Evolutionary conservation across 2,329 filamentous ascomycete genomes (phyloP).

Genomic region (Mycosphaerella sp.): DNA sequence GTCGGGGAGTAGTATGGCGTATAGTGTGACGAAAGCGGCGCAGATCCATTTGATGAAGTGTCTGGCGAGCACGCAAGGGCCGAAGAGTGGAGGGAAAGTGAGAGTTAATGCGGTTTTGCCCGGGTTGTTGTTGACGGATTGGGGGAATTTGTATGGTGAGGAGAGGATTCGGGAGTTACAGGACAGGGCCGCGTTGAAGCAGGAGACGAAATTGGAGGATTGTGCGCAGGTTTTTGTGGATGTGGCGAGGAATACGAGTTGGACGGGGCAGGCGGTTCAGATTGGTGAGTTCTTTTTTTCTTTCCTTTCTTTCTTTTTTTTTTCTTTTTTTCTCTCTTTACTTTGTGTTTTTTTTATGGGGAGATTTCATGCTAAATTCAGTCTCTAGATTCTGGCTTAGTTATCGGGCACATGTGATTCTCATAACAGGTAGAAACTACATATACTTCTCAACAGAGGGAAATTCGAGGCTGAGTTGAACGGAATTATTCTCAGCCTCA

Average conservation of each 20-base stretch:
- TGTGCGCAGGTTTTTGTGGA: constrained; percentile 52
- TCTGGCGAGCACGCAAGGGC: constrained; percentile 56
- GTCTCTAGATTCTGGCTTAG: constrained; percentile 15
- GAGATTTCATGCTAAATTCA: neutral
- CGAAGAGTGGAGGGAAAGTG: constrained; percentile 42
- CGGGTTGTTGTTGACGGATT: constrained; percentile 61
- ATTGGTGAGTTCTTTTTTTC: constrained; percentile 33
- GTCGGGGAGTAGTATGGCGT: constrained; percentile 58
- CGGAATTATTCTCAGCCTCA: no score
- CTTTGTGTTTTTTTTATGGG: no score
- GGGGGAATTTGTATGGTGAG: constrained; percentile 45
- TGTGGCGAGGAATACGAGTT: constrained; percentile 49
- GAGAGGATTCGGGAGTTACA: constrained; percentile 52
- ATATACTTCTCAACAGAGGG: no score
- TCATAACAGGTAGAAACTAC: neutral
- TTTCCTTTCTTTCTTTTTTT: neutral
- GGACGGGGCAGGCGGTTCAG: constrained; percentile 44
- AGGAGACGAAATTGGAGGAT: constrained; percentile 49
- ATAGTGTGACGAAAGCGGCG: constrained; percentile 71
- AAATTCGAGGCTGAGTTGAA: no score
- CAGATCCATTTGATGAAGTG: constrained; percentile 61
- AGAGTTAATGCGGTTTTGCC: constrained; percentile 60
- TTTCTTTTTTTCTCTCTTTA: neutral
- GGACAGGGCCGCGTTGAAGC: constrained; percentile 55
- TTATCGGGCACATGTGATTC: constrained; percentile 16